These are phyloP conservation scores for Ceratocystis destructans DNA, from an alignment of 2,329 filamentous ascomycete species.

Conservation along the genomic window DNA sequence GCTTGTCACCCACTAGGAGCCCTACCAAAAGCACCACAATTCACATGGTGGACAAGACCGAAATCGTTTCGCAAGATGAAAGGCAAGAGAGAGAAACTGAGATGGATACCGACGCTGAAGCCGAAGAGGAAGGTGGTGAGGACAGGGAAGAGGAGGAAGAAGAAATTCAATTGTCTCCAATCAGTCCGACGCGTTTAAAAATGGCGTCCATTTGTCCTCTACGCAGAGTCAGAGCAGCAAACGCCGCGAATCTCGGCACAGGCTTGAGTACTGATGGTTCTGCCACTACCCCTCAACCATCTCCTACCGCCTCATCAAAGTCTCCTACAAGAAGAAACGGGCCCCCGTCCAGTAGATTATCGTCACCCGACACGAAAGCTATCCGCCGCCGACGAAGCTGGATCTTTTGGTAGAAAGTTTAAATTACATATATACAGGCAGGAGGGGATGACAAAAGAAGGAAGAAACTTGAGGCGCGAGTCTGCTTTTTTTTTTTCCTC, in stretches of 20 bases:
- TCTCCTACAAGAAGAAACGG: background rate
- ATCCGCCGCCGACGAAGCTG: constrained; percentile 10
- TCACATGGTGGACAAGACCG: background rate
- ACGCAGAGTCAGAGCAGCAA: constrained; percentile 5
- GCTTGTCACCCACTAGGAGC: background rate
- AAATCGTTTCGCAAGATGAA: background rate
- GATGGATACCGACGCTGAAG: background rate
- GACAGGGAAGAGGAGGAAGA: background rate
- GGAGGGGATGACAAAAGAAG: background rate
- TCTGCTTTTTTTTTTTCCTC: background rate
- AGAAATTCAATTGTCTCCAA: constrained; percentile 13
- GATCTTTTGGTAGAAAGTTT: constrained; percentile 12
- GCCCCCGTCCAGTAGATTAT: background rate
- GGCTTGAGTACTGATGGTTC: background rate
- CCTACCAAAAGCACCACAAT: background rate
- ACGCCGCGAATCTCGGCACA: background rate
- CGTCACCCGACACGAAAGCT: background rate
- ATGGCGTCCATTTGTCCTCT: constrained; percentile 17
- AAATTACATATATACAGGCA: background rate
- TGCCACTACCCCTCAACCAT: background rate
- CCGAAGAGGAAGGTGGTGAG: background rate
- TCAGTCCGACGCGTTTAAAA: constrained; percentile 15
- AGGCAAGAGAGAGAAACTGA: background rate
- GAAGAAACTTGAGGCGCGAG: background rate
- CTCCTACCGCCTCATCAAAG: background rate